These are phyloP conservation scores for Coprinellus micaceus DNA, from an alignment of 768 basidiomycete genomes.

Conservation along the genomic window DNA sequence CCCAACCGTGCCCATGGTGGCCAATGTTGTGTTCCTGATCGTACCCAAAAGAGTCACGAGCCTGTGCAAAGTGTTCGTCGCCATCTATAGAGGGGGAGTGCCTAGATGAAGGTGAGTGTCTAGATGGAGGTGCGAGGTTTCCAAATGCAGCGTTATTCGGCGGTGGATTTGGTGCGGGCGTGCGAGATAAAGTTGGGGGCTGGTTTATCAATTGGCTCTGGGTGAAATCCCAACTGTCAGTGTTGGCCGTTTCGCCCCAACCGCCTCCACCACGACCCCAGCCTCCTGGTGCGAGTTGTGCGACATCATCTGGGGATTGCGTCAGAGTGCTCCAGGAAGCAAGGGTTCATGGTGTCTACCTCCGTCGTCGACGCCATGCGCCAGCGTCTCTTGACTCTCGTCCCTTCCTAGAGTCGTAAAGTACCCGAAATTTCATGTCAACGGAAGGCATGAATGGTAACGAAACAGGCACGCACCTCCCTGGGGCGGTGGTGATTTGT, in stretches of 20 bases:
- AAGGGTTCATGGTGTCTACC: no score
- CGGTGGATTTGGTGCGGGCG: slow-evolving; percentile 8
- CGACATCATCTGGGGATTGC: not conserved
- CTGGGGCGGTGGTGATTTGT: not conserved
- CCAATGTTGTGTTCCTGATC: slow-evolving; percentile 13
- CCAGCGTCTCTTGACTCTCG: no score
- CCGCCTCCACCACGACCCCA: not conserved
- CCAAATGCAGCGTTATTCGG: slow-evolving; percentile 14
- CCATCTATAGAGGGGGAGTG: slow-evolving; percentile 19
- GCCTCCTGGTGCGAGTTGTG: not conserved
- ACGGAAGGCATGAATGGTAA: no score
- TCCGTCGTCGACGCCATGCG: no score
- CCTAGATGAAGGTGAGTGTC: slow-evolving; percentile 17
- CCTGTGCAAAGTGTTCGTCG: slow-evolving; percentile 18
- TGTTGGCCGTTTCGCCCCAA: slow-evolving; percentile 1
- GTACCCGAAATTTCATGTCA: no score
- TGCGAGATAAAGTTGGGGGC: slow-evolving; percentile 13
- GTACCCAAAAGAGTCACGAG: slow-evolving; percentile 15
- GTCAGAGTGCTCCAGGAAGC: no score
- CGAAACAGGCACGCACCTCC: not conserved
- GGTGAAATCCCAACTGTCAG: not conserved
- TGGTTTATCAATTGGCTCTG: slow-evolving; percentile 5
- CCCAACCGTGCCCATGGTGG: slow-evolving; percentile 15
- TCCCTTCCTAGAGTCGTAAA: no score
- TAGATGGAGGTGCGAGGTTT: not conserved